Conservation (phyloP, 371 early-diverging fungal species). For the Apophysomyces ossiformis region DNA sequence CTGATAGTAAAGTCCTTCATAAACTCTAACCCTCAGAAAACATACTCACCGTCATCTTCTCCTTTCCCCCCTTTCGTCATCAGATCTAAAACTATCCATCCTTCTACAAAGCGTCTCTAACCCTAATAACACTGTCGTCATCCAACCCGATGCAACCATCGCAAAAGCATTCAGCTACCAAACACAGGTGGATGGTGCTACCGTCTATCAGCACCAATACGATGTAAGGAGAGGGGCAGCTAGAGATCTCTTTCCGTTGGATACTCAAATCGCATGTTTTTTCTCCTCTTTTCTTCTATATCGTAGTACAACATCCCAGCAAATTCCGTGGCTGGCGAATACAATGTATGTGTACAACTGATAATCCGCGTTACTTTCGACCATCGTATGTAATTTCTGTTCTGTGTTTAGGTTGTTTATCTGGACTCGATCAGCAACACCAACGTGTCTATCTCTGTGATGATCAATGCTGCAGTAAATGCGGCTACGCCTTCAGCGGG, state of each 20-base stretch:
- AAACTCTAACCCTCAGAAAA: neutral
- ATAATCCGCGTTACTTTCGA: too few relatives aligned
- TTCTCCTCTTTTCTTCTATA: neutral
- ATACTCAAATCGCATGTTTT: neutral
- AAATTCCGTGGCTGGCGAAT: constrained; percentile 32
- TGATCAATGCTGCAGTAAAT: constrained; percentile 31
- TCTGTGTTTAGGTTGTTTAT: constrained; percentile 27
- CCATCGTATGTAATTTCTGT: too few relatives aligned
- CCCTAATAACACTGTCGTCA: constrained; percentile 19
- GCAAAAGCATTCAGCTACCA: constrained; percentile 38
- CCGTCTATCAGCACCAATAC: constrained; percentile 41
- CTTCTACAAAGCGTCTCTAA: constrained; percentile 17
- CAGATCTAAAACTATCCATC: constrained; percentile 34
- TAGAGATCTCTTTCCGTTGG: neutral
- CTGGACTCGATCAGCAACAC: constrained; percentile 27
- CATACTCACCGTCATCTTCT: constrained; percentile 15
- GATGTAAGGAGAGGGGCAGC: constrained; percentile 26
- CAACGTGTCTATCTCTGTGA: constrained; percentile 34
- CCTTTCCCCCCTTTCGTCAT: too few relatives aligned
- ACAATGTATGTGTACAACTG: constrained; percentile 20
- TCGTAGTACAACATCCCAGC: constrained; percentile 39
- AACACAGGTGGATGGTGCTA: constrained; percentile 26
- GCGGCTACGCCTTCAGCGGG: constrained; percentile 1
- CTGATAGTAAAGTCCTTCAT: constrained; percentile 29
- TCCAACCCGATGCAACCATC: constrained; percentile 30